A percentile compares a stretch with the other conserved stretches of the same genome.
These are phyloP conservation scores for Pholiota molesta DNA, from an alignment of 768 basidiomycete genomes.

Conservation along the genomic window DNA sequence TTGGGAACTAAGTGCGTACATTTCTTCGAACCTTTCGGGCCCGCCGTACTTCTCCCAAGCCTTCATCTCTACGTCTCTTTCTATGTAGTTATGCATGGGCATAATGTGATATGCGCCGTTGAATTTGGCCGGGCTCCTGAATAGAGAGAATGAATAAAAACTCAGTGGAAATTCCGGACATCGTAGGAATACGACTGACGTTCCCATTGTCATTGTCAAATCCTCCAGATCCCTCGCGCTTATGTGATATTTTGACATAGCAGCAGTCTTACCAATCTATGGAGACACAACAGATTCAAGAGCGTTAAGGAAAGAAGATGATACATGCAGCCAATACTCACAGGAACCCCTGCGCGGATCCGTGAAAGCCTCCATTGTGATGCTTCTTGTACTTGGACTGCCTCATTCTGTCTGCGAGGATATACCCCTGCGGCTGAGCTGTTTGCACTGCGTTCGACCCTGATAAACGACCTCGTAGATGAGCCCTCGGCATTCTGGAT, in stretches of 20 bases:
- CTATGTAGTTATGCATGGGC: background rate
- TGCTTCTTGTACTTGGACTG: no score
- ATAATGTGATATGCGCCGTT: background rate
- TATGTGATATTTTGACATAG: background rate
- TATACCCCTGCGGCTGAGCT: no score
- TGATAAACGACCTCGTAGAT: no score
- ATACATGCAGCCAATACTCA: no score
- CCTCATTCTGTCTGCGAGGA: no score
- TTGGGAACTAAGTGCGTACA: background rate
- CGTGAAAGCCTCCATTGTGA: no score
- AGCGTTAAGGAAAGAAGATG: no score
- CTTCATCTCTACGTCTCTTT: background rate
- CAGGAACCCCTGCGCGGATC: no score
- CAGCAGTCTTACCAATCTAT: background rate
- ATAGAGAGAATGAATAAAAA: background rate
- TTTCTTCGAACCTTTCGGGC: background rate
- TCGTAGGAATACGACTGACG: background rate
- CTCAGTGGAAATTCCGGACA: background rate
- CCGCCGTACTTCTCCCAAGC: constrained; percentile 6
- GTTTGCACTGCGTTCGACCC: no score
- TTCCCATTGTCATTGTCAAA: background rate
- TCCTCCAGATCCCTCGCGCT: background rate
- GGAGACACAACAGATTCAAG: no score
- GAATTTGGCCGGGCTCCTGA: background rate
- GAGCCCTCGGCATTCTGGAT: no score